Evolutionary conservation across 106 monocot genomes (phyloP), one percentile per base, ranked within the genome.

Genomic region (Platanthera guangdongensis): DNA sequence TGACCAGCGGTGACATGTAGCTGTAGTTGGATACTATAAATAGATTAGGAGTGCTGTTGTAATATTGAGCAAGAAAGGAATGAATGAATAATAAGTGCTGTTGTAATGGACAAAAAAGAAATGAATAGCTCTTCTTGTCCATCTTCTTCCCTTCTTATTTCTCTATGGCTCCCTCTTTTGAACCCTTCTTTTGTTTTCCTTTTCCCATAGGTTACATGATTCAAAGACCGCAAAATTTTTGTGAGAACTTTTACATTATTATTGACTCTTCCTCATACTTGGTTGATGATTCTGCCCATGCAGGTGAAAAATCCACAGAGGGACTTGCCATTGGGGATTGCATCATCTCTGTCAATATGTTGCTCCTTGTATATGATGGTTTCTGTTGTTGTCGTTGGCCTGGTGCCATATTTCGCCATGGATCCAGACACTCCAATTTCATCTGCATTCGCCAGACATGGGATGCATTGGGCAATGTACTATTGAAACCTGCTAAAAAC

Each of bases 341-440:
- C 84, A 46, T 28, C 80, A 9, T 70, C 95, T 16, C 39, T 95
- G 65, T 88, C 90, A 48, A 84, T 77, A 73, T 95, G 95, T 72
- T 92, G 95, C 63, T 80, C 71, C 21, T 80, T 95, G 77, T 93
- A 95, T 69, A 95, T 95, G 95, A 70, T 90, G 83, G 90, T 95
- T 75, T 95, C 95, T 47, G 71, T 84, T 67, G 87, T 95, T 76
- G 77, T 95, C 71, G 88, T 92, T 81, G 95, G 95, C 49, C 71
- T 95, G 3, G 95, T 95, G 51, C 92, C 95, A 13, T 95, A 95
- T 84, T 95, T 90, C 68, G 90, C 88, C 30, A 90, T 95, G 90
- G 92, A 95, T 79, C 95, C 95, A 9, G 95, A 95, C 55, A 92
- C 92, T 21, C 92, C 95, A 8, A 95, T 95, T 78, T 92, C 95